Conservation (phyloP, 75 land plant species). For the Cunninghamia lanceolata region DNA sequence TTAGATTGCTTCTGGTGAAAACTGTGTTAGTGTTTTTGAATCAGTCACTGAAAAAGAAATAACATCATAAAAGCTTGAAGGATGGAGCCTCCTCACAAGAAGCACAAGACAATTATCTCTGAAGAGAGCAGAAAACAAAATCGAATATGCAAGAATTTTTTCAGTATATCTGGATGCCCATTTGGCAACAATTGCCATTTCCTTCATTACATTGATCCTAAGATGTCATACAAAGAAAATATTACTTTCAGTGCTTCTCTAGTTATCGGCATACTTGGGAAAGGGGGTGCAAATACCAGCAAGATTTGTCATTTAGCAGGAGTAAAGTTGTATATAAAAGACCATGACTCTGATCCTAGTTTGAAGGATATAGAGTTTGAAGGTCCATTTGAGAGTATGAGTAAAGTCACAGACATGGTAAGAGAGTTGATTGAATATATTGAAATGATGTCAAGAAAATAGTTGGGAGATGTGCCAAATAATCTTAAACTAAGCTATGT, state of each 20-base stretch:
- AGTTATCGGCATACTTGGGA: slow-evolving; percentile 85
- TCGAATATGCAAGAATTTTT: no score
- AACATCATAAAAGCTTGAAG: no score
- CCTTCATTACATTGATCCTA: slow-evolving; percentile 42
- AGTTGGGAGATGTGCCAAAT: slow-evolving; percentile 27
- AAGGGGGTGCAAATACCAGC: slow-evolving; percentile 66
- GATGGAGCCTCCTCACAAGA: no score
- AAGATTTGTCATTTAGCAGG: no score
- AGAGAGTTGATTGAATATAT: slow-evolving; percentile 49
- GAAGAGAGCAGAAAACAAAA: no score
- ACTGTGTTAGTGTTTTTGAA: no score
- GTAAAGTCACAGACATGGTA: no score
- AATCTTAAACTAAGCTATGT: slow-evolving; percentile 81
- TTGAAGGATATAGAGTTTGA: slow-evolving; percentile 83
- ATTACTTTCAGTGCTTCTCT: slow-evolving; percentile 74
- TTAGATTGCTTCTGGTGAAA: no score
- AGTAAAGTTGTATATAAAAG: no score
- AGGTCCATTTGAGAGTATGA: slow-evolving; percentile 85
- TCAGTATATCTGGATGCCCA: slow-evolving; percentile 48
- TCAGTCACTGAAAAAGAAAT: no score
- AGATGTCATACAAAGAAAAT: slow-evolving; percentile 37
- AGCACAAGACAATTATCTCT: no score
- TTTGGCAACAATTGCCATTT: slow-evolving; percentile 47
- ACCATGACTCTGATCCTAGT: no score
- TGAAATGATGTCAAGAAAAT: slow-evolving; percentile 4